These are phyloP conservation scores for Diplodia seriata DNA, from an alignment of 2,329 filamentous ascomycete species.

Conservation along the genomic window DNA sequence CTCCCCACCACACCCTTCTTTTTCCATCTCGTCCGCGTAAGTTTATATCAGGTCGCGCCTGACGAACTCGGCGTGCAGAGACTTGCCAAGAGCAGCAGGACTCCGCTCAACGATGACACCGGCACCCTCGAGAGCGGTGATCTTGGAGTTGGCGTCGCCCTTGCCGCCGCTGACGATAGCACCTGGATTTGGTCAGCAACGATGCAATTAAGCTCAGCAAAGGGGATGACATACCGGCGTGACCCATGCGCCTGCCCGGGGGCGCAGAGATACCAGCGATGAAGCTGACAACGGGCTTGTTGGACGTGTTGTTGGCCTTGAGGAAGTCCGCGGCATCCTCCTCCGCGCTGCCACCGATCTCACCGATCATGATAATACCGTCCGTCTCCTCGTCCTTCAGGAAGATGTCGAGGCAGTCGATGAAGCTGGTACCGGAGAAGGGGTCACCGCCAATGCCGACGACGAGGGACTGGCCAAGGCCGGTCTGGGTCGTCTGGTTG, in stretches of 20 bases:
- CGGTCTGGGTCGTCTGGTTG: constrained; percentile 98
- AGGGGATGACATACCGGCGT: constrained; percentile 70
- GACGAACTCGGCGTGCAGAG: constrained; percentile 93
- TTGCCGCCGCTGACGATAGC: constrained; percentile 98
- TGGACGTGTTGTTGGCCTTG: constrained; percentile 85
- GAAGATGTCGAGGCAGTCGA: constrained; percentile 98
- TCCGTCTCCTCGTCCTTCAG: constrained; percentile 94
- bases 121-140: constrained; percentile 87
- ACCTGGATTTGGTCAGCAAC: constrained; percentile 44
- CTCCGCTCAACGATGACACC: constrained; percentile 97
- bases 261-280: constrained; percentile 98
- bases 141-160: constrained; percentile 98
- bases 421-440: constrained; percentile 99
- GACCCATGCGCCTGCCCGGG: constrained; percentile 95
- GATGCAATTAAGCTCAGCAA: neutral
- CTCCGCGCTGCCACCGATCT: constrained; percentile 96
- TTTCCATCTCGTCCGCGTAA: constrained; percentile 30
- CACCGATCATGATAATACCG: constrained; percentile 99
- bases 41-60: constrained; percentile 88
- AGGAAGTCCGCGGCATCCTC: constrained; percentile 98
- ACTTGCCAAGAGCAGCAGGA: constrained; percentile 89
- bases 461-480: constrained; percentile 96
- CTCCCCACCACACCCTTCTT: constrained; percentile 4
- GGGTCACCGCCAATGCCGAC: constrained; percentile 98
- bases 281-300: constrained; percentile 97